These are phyloP conservation scores for Lolium perenne DNA, from an alignment of 176 grass and related monocot species.

Conservation along the genomic window DNA sequence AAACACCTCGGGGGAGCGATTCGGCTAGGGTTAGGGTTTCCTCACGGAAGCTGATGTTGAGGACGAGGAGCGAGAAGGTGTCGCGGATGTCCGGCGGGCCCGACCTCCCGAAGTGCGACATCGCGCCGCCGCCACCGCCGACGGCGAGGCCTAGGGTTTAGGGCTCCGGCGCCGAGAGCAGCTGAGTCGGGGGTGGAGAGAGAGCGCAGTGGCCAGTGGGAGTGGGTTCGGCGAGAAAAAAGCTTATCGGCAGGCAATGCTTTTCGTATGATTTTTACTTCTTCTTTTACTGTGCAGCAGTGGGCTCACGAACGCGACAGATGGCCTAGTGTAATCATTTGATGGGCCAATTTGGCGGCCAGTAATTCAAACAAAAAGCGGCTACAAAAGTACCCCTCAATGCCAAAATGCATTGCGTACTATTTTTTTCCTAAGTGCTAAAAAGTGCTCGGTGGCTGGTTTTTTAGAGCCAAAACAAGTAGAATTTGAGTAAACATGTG, in stretches of 20 bases:
- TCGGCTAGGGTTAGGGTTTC: constrained; percentile 41
- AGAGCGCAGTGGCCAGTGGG: background rate
- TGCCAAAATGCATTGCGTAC: too few relatives aligned
- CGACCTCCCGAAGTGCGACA: constrained; percentile 97
- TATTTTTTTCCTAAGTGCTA: too few relatives aligned
- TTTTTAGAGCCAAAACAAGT: too few relatives aligned
- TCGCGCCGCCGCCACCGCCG: constrained; percentile 16
- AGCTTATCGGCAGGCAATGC: constrained; percentile 37
- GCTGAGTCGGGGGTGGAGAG: background rate
- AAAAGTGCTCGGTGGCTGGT: too few relatives aligned
- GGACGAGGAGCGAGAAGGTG: constrained; percentile 93
- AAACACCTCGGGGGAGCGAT: background rate
- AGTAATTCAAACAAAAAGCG: too few relatives aligned
- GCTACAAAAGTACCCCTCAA: too few relatives aligned
- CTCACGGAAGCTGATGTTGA: constrained; percentile 96
- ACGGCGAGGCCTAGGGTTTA: constrained; percentile 44
- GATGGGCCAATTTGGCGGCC: background rate
- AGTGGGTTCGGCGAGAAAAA: constrained; percentile 6
- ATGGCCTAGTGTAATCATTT: background rate
- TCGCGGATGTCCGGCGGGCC: constrained; percentile 90
- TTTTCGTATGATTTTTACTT: background rate
- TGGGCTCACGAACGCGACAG: background rate
- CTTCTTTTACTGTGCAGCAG: background rate
- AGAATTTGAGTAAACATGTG: too few relatives aligned
- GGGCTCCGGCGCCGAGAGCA: constrained; percentile 48